Conservation (phyloP, 2,329 filamentous ascomycete species). For the Akanthomyces lecanii region DNA sequence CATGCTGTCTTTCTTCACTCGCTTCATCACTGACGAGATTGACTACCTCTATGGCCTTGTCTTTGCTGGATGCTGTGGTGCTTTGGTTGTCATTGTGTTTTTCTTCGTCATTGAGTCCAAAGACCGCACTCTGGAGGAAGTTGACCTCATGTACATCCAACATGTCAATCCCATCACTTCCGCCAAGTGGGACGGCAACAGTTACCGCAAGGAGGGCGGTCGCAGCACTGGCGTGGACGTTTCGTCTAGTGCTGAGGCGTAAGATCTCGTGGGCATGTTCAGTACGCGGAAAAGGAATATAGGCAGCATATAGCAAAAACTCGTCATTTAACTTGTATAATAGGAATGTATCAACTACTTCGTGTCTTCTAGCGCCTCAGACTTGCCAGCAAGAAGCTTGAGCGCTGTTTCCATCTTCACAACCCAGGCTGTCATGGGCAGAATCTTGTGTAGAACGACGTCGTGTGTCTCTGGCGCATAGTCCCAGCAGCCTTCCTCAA, state of each 20-base stretch:
- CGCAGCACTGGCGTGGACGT: constrained; percentile 7
- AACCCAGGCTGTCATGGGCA: constrained; percentile 7
- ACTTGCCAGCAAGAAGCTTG: not conserved
- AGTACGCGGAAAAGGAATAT: not conserved
- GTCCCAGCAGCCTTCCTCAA: constrained; percentile 4
- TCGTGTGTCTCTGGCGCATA: not conserved
- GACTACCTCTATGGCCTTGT: constrained; percentile 68
- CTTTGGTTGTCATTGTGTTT: constrained; percentile 62
- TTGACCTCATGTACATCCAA: constrained; percentile 69
- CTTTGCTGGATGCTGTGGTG: constrained; percentile 64
- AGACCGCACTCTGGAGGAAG: constrained; percentile 68
- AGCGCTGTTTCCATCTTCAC: not conserved
- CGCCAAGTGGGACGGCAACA: constrained; percentile 28
- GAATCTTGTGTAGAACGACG: not conserved
- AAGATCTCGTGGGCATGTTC: not conserved
- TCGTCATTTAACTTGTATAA: not conserved
- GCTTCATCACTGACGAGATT: constrained; percentile 67
- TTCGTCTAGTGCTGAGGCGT: not conserved
- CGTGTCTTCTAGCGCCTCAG: not conserved
- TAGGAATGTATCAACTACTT: not conserved
- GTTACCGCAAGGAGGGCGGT: not conserved
- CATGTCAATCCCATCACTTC: constrained; percentile 48
- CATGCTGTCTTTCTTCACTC: constrained; percentile 53
- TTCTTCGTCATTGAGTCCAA: constrained; percentile 73
- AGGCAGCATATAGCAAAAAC: not conserved